Evolutionary conservation across 495 filamentous ascomycete genomes (phyloP).

Genomic region (Umbilicaria muhlenbergii): DNA sequence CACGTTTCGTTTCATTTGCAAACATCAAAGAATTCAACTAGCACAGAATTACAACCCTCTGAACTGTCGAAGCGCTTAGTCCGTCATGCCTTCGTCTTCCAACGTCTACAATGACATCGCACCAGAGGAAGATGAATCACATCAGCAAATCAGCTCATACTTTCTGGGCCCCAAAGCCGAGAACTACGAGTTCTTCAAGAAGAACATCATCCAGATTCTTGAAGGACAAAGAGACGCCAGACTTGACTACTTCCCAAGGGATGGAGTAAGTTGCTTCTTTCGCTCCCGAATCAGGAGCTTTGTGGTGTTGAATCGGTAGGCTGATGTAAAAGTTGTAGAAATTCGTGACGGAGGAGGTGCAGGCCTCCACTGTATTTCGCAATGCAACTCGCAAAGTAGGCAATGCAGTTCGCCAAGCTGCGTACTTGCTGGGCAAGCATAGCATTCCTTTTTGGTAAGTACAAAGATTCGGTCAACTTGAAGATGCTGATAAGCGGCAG

Average conservation of each 20-base stretch:
- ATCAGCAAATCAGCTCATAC: slow-evolving; percentile 24
- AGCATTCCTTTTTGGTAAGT: slow-evolving; percentile 23
- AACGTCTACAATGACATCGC: slow-evolving; percentile 1
- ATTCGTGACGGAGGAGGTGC: slow-evolving; percentile 19
- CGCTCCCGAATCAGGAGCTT: too few relatives aligned
- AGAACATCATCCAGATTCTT: slow-evolving; percentile 20
- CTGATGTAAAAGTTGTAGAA: slow-evolving; percentile 4
- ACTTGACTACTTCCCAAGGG: slow-evolving; percentile 16
- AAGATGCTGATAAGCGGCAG: background rate
- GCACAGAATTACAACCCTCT: too few relatives aligned
- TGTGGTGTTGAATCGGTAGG: too few relatives aligned
- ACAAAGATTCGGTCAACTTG: slow-evolving; percentile 1
- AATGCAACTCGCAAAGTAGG: slow-evolving; percentile 13
- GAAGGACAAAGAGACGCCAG: slow-evolving; percentile 18
- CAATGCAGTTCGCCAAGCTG: slow-evolving; percentile 12
- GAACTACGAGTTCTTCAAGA: slow-evolving; percentile 22
- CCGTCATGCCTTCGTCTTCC: too few relatives aligned
- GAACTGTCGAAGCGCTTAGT: too few relatives aligned
- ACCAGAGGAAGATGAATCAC: slow-evolving; percentile 8
- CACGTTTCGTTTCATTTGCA: too few relatives aligned
- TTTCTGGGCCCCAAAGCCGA: slow-evolving; percentile 28
- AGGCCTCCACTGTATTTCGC: slow-evolving; percentile 15
- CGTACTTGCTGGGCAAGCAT: slow-evolving; percentile 18
- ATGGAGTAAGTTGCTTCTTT: slow-evolving; percentile 10
- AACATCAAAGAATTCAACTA: too few relatives aligned